Conservation (phyloP, 1,284 basidiomycete species). For the Cutaneotrichosporon mucoides region DNA sequence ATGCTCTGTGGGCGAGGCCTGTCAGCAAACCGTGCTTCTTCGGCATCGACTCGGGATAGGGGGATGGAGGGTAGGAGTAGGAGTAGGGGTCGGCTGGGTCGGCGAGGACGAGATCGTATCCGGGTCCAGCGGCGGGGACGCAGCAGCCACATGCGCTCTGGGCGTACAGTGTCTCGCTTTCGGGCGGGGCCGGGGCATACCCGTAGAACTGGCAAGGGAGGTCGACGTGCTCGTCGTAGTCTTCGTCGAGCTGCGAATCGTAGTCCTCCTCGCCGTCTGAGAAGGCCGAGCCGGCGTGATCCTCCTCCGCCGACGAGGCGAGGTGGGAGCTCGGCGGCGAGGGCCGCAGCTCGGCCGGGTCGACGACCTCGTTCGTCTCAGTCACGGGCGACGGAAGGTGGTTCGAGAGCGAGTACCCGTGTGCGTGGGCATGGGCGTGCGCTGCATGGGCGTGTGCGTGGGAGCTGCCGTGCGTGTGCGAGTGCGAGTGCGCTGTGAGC, state of each 20-base stretch:
- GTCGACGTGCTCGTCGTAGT: not conserved
- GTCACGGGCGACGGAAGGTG: not conserved
- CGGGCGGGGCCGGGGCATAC: not conserved
- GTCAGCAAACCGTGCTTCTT: constrained; percentile 7
- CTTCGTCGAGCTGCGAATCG: not conserved
- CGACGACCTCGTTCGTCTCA: not conserved
- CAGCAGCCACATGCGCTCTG: not conserved
- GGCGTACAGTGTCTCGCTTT: constrained; percentile 1
- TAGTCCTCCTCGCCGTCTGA: not conserved
- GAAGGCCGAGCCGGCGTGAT: not conserved
- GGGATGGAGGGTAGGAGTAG: not conserved
- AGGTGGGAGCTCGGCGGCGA: constrained; percentile 1
- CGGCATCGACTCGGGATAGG: not conserved
- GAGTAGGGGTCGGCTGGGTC: not conserved
- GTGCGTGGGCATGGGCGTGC: not conserved
- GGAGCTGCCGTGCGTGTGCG: too few relatives aligned
- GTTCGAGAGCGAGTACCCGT: not conserved
- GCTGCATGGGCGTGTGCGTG: too few relatives aligned
- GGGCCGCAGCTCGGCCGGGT: not conserved
- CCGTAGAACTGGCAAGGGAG: constrained; percentile 4
- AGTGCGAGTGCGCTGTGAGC: not conserved
- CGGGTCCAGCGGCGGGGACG: not conserved
- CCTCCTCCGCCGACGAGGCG: not conserved
- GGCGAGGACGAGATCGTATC: not conserved
- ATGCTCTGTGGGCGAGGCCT: constrained; percentile 9